Percentiles rank a stretch among this genome's conserved stretches.
These are phyloP conservation scores for Aspergillus alliaceus DNA, from an alignment of 2,329 filamentous ascomycete species.

Conservation along the genomic window DNA sequence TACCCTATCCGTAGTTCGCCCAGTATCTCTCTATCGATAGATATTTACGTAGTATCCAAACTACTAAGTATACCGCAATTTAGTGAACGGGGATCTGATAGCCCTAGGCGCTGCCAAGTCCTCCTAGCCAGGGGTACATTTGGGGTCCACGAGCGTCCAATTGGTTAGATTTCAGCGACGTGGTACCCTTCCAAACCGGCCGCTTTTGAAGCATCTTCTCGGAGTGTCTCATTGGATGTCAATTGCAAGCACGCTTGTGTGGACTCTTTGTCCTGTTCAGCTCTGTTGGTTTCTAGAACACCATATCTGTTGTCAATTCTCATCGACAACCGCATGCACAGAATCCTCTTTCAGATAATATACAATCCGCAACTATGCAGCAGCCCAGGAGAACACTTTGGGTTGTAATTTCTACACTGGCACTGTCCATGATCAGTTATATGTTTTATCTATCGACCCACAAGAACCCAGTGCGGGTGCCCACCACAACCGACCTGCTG, in stretches of 20 bases:
- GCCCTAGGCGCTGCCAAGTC: not conserved
- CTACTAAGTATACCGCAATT: no score
- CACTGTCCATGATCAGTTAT: not conserved
- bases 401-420: not conserved
- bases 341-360: no score
- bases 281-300: not conserved
- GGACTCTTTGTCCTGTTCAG: no score
- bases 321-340: no score
- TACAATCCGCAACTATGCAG: not conserved
- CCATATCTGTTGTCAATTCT: not conserved
- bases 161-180: not conserved
- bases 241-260: not conserved
- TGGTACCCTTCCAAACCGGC: not conserved
- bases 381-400: not conserved
- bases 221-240: not conserved
- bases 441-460: not conserved
- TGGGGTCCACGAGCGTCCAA: not conserved
- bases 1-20: no score
- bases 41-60: no score
- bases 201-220: not conserved
- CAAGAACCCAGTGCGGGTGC: not conserved
- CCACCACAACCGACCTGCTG: not conserved
- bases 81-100: not conserved
- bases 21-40: no score
- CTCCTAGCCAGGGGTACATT: no score